Base-by-base conservation (phyloP, 495 filamentous ascomycete genomes). In the Xylaria palmicola region DNA sequence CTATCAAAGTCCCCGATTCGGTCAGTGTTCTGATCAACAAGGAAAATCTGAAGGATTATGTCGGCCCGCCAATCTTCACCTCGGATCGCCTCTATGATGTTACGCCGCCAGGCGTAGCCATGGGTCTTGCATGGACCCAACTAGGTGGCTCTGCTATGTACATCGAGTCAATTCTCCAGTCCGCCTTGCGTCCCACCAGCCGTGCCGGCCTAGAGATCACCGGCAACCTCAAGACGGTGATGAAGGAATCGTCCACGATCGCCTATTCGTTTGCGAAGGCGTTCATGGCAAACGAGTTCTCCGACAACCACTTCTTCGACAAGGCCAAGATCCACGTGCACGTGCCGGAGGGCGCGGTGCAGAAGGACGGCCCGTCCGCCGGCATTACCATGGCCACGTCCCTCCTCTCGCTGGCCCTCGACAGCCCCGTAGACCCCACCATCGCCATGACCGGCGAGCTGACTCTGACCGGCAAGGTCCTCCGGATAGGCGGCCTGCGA, bases 401-500 rank as follows among this genome's bases (percentile, higher is more conserved):
- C 62, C 74, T 99, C 64, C 77, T 99, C 36, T 91, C 88, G 45
- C 78, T 98, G 68, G 93, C 90, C 24, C 70, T 98, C 62, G 86
- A 95, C 57, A 80, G 83, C 60, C 81, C 86, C 26, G 78, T 99
- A 39, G 84, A 93, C 68, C 89, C 91, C 2, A 91, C 90, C 26
- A 87, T 98, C 68, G 93, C 95, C 49, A 99, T 99, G 95, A 99
- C 95, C 20, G 95, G 95, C 64, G 95, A 99, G 77, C 77, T 99
- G 65, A 99, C 95, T 0, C 90, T 99, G 51, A 99, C 95, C 20
- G 95, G 95, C 29, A 98, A 98, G 76, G 93, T 99, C 6, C 78
- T 99, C 56, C 83, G 95, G 67, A 99, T 99, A 77, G 95, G 95
- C 26, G 95, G 95, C 0, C 77, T 99, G 67, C 82, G 95, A 57